Percentiles rank a stretch among this genome's conserved stretches.
Evolutionary conservation across 257 asterid genomes (phyloP).

Genomic region (Ballota nigra): DNA sequence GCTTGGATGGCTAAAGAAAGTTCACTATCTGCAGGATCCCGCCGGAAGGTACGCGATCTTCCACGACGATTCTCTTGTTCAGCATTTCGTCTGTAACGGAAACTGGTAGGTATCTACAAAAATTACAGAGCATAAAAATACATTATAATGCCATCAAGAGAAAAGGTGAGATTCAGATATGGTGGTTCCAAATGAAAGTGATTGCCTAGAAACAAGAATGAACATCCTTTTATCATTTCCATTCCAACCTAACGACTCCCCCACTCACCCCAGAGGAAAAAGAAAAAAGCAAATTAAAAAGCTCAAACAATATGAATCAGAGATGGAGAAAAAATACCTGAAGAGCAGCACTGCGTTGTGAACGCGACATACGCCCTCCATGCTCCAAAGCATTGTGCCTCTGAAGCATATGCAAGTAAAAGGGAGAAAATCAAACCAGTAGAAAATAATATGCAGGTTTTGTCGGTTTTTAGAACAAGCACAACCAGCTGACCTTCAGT

Average conservation of each 20-base stretch:
- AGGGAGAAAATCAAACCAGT: constrained; percentile 1
- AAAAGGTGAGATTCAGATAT: background rate
- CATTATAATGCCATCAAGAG: constrained; percentile 10
- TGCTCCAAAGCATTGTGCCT: constrained; percentile 92
- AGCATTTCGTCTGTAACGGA: constrained; percentile 66
- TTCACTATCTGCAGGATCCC: constrained; percentile 65
- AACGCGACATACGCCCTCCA: constrained; percentile 96
- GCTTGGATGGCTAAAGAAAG: constrained; percentile 84
- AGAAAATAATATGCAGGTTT: background rate
- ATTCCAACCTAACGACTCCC: background rate
- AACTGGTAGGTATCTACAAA: constrained; percentile 85
- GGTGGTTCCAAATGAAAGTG: background rate
- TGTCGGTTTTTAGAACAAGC: background rate
- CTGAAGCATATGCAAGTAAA: constrained; percentile 42
- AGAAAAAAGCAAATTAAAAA: constrained; percentile 2
- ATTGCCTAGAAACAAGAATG: constrained; percentile 4
- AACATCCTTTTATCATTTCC: background rate
- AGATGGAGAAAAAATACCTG: constrained; percentile 53
- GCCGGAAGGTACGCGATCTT: constrained; percentile 67
- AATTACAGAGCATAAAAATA: constrained; percentile 13
- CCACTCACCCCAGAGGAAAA: background rate
- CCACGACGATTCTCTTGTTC: constrained; percentile 79
- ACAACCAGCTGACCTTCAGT: constrained; percentile 58
- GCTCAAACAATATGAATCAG: constrained; percentile 5
- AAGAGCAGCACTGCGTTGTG: constrained; percentile 93